phyloP scores from a whole-genome alignment of 805 yeast genomes.

The Candida piceae region DNA sequence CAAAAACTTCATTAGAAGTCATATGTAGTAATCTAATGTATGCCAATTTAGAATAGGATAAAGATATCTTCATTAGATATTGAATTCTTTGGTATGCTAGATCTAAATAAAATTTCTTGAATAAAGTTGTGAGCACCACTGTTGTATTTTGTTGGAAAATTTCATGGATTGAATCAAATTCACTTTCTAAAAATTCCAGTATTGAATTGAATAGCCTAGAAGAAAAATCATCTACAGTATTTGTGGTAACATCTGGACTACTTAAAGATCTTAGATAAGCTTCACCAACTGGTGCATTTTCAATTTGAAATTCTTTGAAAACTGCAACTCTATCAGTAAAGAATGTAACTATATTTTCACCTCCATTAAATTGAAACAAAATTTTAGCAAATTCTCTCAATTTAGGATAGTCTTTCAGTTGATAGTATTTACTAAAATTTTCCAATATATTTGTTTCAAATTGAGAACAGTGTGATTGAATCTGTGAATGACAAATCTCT shows the following conservation, averaged over 20 bases:
- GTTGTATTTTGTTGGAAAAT: slow-evolving; percentile 62
- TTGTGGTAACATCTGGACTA: slow-evolving; percentile 50
- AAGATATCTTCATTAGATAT: slow-evolving; percentile 55
- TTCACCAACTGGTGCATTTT: slow-evolving; percentile 23
- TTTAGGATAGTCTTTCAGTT: slow-evolving; percentile 57
- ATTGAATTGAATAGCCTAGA: slow-evolving; percentile 50
- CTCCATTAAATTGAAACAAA: slow-evolving; percentile 77
- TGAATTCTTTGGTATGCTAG: slow-evolving; percentile 55
- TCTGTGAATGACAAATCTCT: slow-evolving; percentile 33
- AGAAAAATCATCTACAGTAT: slow-evolving; percentile 48
- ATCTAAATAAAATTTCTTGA: slow-evolving; percentile 74
- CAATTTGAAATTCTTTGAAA: slow-evolving; percentile 44
- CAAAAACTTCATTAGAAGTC: slow-evolving; percentile 53
- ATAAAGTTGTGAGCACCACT: slow-evolving; percentile 59
- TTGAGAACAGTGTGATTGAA: slow-evolving; percentile 67
- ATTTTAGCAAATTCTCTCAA: slow-evolving; percentile 76
- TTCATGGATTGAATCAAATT: slow-evolving; percentile 64
- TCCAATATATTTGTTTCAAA: slow-evolving; percentile 70
- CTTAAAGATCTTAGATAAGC: slow-evolving; percentile 54
- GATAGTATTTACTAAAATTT: slow-evolving; percentile 70
- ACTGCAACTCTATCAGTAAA: slow-evolving; percentile 77
- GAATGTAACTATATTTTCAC: slow-evolving; percentile 72
- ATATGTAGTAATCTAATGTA: slow-evolving; percentile 72
- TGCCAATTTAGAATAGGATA: slow-evolving; percentile 59
- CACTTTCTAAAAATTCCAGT: slow-evolving; percentile 57